A percentile compares a stretch with the other conserved stretches of the same genome.
Evolutionary conservation across 2,329 filamentous ascomycete species (phyloP).

Genomic region (Colletotrichum orchidophilum): DNA sequence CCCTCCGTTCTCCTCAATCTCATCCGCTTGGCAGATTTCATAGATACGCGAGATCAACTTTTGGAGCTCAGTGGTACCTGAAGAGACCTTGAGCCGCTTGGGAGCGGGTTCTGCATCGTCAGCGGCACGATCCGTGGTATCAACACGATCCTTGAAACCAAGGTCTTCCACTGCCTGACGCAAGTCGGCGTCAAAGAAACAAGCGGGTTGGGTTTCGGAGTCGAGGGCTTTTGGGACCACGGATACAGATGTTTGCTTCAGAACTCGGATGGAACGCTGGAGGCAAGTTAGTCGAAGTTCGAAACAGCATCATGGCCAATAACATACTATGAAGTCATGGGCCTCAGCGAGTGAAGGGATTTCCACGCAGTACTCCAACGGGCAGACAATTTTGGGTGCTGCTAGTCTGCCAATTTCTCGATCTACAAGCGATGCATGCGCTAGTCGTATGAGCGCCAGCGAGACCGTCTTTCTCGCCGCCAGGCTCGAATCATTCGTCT

Average conservation of each 20-base stretch:
- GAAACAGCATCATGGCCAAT: neutral
- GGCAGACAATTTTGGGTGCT: constrained; percentile 53
- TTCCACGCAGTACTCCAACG: constrained; percentile 47
- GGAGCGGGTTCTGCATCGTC: constrained; percentile 35
- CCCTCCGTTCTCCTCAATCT: constrained; percentile 38
- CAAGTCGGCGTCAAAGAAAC: constrained; percentile 40
- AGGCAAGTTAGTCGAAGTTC: neutral
- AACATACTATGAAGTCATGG: constrained; percentile 54
- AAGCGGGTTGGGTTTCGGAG: constrained; percentile 33
- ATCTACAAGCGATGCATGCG: constrained; percentile 44
- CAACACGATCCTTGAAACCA: constrained; percentile 33
- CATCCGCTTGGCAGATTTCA: constrained; percentile 41
- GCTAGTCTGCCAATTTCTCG: constrained; percentile 50
- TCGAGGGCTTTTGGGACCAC: constrained; percentile 35
- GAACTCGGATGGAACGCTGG: constrained; percentile 43
- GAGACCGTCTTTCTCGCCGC: constrained; percentile 48
- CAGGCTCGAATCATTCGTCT: constrained; percentile 39
- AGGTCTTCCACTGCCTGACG: constrained; percentile 38
- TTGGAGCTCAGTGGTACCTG: constrained; percentile 36
- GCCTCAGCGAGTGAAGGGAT: constrained; percentile 43
- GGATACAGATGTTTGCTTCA: constrained; percentile 38
- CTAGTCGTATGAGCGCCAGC: constrained; percentile 49
- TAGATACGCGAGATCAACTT: constrained; percentile 38
- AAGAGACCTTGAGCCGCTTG: constrained; percentile 45
- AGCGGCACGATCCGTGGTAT: constrained; percentile 22